Evolutionary conservation across 805 yeast species (phyloP).

Genomic region (Barnettozyma vustinii): DNA sequence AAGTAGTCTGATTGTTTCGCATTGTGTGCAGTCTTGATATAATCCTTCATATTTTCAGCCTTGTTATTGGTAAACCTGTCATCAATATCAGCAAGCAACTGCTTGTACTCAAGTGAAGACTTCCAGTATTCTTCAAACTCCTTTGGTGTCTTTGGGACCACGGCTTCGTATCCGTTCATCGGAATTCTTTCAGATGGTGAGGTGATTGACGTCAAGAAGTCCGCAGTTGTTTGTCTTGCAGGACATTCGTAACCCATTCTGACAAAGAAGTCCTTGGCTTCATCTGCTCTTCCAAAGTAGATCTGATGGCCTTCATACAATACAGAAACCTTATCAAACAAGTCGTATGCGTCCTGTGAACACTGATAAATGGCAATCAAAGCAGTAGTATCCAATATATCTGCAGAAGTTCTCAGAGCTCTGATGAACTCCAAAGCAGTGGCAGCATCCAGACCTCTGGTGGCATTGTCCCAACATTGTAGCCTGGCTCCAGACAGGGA

Average conservation of each 20-base stretch:
- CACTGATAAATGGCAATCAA: slow-evolving; percentile 69
- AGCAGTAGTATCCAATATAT: slow-evolving; percentile 43
- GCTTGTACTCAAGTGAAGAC: slow-evolving; percentile 38
- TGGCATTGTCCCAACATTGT: slow-evolving; percentile 51
- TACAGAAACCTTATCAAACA: slow-evolving; percentile 60
- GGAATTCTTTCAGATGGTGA: slow-evolving; percentile 57
- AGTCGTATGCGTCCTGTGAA: slow-evolving; percentile 57
- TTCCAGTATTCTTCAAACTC: slow-evolving; percentile 61
- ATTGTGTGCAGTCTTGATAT: slow-evolving; percentile 35
- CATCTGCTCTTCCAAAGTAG: slow-evolving; percentile 51
- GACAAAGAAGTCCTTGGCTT: slow-evolving; percentile 53
- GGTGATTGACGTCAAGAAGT: slow-evolving; percentile 63
- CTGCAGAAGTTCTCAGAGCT: slow-evolving; percentile 44
- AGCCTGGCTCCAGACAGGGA: slow-evolving; percentile 38
- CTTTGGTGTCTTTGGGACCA: slow-evolving; percentile 54
- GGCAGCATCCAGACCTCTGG: slow-evolving; percentile 57
- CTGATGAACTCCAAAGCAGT: slow-evolving; percentile 49
- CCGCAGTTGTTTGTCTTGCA: slow-evolving; percentile 64
- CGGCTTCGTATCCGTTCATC: slow-evolving; percentile 40
- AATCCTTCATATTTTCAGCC: slow-evolving; percentile 18
- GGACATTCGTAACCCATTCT: slow-evolving; percentile 64
- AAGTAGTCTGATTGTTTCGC: slow-evolving; percentile 45
- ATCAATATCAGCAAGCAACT: slow-evolving; percentile 37
- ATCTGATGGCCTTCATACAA: slow-evolving; percentile 58
- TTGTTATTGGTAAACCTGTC: slow-evolving; percentile 8